These are phyloP conservation scores for Naegleria lovaniensis DNA, from an alignment of 208 protist species.

Conservation along the genomic window DNA sequence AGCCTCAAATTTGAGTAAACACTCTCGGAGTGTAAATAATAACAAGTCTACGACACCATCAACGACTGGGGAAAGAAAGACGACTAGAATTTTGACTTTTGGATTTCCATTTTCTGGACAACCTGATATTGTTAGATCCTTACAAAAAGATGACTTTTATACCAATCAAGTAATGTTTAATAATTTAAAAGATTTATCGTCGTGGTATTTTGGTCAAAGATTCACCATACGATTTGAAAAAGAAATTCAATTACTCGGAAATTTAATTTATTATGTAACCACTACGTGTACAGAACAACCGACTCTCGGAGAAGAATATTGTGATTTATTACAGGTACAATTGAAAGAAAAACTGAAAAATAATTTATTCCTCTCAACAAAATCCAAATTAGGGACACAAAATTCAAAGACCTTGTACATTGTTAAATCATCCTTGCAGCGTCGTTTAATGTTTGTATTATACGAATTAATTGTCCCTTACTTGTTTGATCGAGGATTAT, in stretches of 20 bases:
- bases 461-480: neutral
- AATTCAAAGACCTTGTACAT: neutral
- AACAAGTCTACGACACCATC: too few relatives aligned
- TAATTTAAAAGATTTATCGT: neutral
- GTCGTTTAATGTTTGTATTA: neutral
- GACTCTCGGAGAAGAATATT: slow-evolving; percentile 25
- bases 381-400: too few relatives aligned
- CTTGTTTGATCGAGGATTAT: neutral
- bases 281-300: neutral
- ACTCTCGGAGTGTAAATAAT: too few relatives aligned
- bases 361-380: neutral
- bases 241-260: neutral
- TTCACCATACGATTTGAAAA: neutral
- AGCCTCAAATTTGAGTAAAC: too few relatives aligned
- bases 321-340: slow-evolving; percentile 6
- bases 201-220: neutral
- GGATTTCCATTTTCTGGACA: slow-evolving; percentile 22
- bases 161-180: neutral
- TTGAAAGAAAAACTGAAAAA: neutral
- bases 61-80: too few relatives aligned
- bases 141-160: slow-evolving; percentile 24
- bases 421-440: neutral
- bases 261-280: neutral
- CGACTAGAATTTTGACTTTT: neutral
- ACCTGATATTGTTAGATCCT: neutral